Conservation (phyloP, 371 early-diverging fungal genomes). For the Mortierella sp. region DNA sequence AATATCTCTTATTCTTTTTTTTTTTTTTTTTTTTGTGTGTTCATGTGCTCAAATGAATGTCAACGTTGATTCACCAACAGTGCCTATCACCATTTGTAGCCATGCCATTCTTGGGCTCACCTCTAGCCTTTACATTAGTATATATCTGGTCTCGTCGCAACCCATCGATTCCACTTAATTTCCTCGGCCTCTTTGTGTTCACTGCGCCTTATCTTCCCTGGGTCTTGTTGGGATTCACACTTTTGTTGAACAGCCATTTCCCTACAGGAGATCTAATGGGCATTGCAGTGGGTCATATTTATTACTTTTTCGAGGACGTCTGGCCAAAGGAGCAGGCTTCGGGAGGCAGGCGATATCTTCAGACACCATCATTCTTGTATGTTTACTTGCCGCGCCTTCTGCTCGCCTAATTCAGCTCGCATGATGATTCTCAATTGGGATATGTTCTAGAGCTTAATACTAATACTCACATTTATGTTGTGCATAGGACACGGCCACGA, state of each 20-base stretch:
- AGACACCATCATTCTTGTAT: constrained; percentile 76
- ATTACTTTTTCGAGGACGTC: constrained; percentile 95
- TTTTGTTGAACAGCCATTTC: constrained; percentile 77
- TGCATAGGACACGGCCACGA: constrained; percentile 26
- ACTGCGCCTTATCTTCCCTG: constrained; percentile 95
- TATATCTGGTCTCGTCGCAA: constrained; percentile 97
- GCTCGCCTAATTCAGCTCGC: background rate
- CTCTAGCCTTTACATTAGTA: constrained; percentile 89
- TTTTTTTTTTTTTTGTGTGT: background rate
- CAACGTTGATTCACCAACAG: constrained; percentile 56
- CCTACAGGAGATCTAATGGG: constrained; percentile 90
- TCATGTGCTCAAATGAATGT: background rate
- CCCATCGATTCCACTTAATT: constrained; percentile 86
- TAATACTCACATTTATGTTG: background rate
- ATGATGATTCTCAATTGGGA: no score
- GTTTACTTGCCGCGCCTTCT: constrained; percentile 5
- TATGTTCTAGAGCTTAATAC: background rate
- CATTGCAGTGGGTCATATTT: constrained; percentile 91
- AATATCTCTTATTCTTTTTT: background rate
- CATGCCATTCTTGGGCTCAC: constrained; percentile 87
- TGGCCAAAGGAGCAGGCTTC: constrained; percentile 85
- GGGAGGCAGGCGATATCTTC: constrained; percentile 69
- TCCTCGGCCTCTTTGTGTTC: constrained; percentile 90
- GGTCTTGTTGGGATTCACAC: constrained; percentile 88
- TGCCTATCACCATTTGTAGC: constrained; percentile 75